phyloP scores from a whole-genome alignment of 495 filamentous ascomycete species.

The Oidiodendron maius region DNA sequence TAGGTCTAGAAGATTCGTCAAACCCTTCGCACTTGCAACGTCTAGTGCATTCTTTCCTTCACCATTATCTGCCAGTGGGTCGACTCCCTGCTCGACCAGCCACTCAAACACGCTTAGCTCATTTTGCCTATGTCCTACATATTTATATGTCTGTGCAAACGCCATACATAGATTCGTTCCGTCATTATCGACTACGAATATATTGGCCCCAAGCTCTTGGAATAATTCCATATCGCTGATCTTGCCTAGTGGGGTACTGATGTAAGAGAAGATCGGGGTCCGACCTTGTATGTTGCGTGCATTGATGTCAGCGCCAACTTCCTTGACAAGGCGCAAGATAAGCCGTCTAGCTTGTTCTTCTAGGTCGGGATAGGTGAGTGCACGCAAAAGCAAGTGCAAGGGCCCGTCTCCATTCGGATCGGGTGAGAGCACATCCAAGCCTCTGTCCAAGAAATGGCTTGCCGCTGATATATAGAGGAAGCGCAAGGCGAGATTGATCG shows the following conservation, averaged over 20 bases:
- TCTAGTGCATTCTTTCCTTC: conserved; percentile 17
- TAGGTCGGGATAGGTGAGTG: too few species aligned
- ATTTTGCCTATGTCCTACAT: neutral
- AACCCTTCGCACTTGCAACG: conserved; percentile 1
- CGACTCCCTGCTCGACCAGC: conserved; percentile 23
- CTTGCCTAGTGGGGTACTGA: too few species aligned
- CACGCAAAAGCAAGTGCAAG: too few species aligned
- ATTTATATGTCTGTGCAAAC: too few species aligned
- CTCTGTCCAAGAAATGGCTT: too few species aligned
- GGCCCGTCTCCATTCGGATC: too few species aligned
- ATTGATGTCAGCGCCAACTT: conserved; percentile 26
- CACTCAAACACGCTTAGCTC: conserved; percentile 11
- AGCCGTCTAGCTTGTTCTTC: too few species aligned
- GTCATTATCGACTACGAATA: neutral
- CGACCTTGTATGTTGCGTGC: conserved; percentile 23
- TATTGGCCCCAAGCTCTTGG: conserved; percentile 1
- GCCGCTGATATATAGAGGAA: too few species aligned
- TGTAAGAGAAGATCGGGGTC: conserved; percentile 22
- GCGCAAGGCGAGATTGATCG: too few species aligned
- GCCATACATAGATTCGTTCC: conserved; percentile 3
- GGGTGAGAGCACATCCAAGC: too few species aligned
- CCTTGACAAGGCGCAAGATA: too few species aligned
- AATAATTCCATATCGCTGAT: neutral
- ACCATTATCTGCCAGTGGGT: conserved; percentile 24
- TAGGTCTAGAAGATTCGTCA: conserved; percentile 2